Evolutionary conservation across 1,284 basidiomycete genomes (phyloP).

Genomic region (Moesziomyces sp.): DNA sequence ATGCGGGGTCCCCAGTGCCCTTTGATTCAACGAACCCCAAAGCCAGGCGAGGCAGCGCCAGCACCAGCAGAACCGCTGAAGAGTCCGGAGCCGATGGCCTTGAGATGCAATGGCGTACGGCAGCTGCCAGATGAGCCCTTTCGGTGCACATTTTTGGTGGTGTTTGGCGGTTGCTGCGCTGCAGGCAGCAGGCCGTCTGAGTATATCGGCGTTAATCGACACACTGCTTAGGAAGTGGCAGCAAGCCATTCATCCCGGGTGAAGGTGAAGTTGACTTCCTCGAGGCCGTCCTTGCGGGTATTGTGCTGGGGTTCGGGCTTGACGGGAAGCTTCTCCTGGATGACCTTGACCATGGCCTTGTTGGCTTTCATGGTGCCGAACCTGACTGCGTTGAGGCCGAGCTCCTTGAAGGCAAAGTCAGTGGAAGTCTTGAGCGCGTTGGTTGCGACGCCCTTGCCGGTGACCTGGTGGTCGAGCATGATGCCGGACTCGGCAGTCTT

Average conservation of each 20-base stretch:
- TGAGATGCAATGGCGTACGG: too few relatives aligned
- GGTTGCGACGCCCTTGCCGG: slow-evolving; percentile 16
- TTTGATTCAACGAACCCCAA: too few relatives aligned
- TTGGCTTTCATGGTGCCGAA: slow-evolving; percentile 34
- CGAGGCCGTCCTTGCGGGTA: slow-evolving; percentile 19
- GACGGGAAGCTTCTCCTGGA: slow-evolving; percentile 25
- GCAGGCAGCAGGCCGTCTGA: too few relatives aligned
- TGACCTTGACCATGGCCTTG: slow-evolving; percentile 22
- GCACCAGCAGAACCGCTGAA: too few relatives aligned
- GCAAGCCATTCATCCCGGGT: slow-evolving; percentile 24
- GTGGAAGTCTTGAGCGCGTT: slow-evolving; percentile 23
- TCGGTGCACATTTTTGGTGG: too few relatives aligned
- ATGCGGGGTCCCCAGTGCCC: too few relatives aligned
- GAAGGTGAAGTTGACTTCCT: slow-evolving; percentile 24
- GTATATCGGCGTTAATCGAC: too few relatives aligned
- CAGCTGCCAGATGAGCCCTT: too few relatives aligned
- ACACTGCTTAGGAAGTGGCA: not conserved
- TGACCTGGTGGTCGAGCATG: slow-evolving; percentile 24
- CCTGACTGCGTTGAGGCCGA: slow-evolving; percentile 16
- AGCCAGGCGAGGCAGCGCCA: too few relatives aligned
- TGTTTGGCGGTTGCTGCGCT: too few relatives aligned
- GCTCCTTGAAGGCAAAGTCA: slow-evolving; percentile 32
- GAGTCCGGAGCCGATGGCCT: too few relatives aligned
- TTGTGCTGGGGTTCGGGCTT: slow-evolving; percentile 5
- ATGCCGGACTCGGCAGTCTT: slow-evolving; percentile 21